Evolutionary conservation across 2,329 filamentous ascomycete genomes (phyloP).

Genomic region (Harringtonia aguacate): DNA sequence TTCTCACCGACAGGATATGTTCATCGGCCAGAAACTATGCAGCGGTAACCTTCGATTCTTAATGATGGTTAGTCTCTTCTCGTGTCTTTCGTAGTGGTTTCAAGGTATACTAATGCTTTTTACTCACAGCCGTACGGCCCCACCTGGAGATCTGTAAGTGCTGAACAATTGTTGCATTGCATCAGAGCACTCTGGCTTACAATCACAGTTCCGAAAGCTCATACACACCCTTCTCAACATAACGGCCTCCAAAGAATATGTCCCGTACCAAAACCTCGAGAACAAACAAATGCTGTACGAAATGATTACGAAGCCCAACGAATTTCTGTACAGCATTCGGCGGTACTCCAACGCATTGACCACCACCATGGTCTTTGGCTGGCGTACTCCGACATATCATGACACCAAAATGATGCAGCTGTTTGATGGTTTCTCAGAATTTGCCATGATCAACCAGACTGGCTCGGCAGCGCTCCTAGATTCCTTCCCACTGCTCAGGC

Average conservation of each 20-base stretch:
- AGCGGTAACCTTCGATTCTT: background rate
- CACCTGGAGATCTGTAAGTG: constrained; percentile 18
- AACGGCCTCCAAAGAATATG: constrained; percentile 33
- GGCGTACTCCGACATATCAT: constrained; percentile 7
- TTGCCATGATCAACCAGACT: constrained; percentile 3
- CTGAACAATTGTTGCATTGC: background rate
- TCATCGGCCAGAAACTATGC: constrained; percentile 10
- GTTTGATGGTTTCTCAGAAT: constrained; percentile 6
- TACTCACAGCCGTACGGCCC: constrained; percentile 18
- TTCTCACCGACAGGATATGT: constrained; percentile 27
- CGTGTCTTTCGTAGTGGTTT: background rate
- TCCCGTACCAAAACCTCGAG: constrained; percentile 45
- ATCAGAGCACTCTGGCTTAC: background rate
- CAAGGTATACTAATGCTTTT: background rate
- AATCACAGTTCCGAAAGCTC: constrained; percentile 19
- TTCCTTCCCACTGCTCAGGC: constrained; percentile 14
- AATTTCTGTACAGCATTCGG: constrained; percentile 15
- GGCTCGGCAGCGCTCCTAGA: constrained; percentile 4
- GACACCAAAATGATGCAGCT: constrained; percentile 10
- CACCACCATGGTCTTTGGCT: constrained; percentile 12
- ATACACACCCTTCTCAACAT: constrained; percentile 36
- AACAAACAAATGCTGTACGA: constrained; percentile 41
- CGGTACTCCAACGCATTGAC: constrained; percentile 11
- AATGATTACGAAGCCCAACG: constrained; percentile 24
- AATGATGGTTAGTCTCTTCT: constrained; percentile 6